Conservation (phyloP, 1,284 basidiomycete genomes). For the Tilletia indica region DNA sequence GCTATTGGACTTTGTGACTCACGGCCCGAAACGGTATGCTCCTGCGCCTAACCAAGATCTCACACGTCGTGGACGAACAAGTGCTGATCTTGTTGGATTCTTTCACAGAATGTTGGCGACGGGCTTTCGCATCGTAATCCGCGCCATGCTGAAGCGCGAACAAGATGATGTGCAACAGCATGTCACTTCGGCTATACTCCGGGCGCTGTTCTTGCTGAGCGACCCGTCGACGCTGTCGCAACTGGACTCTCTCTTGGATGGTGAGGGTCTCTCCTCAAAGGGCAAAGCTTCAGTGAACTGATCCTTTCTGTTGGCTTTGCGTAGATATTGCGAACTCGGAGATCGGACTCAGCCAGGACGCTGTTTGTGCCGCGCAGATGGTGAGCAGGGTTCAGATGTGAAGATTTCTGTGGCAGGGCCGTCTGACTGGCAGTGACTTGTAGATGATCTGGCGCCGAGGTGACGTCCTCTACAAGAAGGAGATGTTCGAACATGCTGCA, state of each 20-base stretch:
- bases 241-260: not conserved
- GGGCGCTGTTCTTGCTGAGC: not conserved
- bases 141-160: conserved; percentile 10
- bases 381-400: not conserved
- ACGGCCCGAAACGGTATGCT: not conserved
- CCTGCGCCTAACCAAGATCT: not conserved
- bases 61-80: not conserved
- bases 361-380: conserved; percentile 12
- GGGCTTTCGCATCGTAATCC: not conserved
- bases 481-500: not conserved
- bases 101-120: not conserved
- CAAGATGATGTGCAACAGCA: not conserved
- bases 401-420: not conserved
- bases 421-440: not conserved
- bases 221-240: not conserved
- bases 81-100: not conserved
- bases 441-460: conserved; percentile 16
- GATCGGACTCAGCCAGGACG: not conserved
- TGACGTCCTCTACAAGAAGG: not conserved
- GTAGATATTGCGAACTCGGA: not conserved
- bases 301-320: not conserved
- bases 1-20: not conserved
- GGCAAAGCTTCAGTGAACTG: not conserved
- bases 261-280: not conserved
- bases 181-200: not conserved